Evolutionary conservation across 1,139 yeast genomes (phyloP), one percentile per base, ranked within the genome.

Genomic region (Pichia sp.): DNA sequence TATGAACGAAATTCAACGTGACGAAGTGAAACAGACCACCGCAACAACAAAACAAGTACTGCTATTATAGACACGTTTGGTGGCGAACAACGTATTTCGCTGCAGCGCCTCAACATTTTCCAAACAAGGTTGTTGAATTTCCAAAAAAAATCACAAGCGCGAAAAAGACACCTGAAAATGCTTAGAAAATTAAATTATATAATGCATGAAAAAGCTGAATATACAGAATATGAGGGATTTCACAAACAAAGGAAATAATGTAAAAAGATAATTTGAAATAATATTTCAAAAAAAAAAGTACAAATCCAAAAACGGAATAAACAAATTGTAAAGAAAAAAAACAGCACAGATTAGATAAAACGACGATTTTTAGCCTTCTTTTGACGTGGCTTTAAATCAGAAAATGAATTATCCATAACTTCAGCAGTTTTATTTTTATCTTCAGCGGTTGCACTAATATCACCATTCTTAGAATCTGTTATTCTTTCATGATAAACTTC

Each of bases 341-440:
- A 28, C 9, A 8, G 15, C 15, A 7, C 12, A 10, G n/a, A 12
- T 26, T 26, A 26, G 5, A 30, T 21, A 18, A 30, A 30, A 30
- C 32, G 32, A 30, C 32, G 20, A 17, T 17, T 17, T 5, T 30
- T 30, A 10, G 32, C 21, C 11, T 30, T 30, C 32, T 30, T 30
- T 17, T 30, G 20, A 30, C 32, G 32, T 14, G 32, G 32, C 11
- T 30, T 30, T 20, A 4, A n/a, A 18, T 30, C 32, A 8, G 32
- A 8, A 30, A 30, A 30, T 9, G 32, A 30, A 18, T 22, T 31
- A 22, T 31, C 34, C 34, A 31, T 31, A 5, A 31, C 25, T 21
- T 31, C 18, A 5, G 34, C 34, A 20, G 34, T 31, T 14, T 31
- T 20, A 14, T 21, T 18, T 21, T 20, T 31, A 18, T 31, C 34